Evolutionary conservation across 257 asterid genomes (phyloP), one percentile per base, ranked within the genome.

Genomic region (Gynochthodes officinalis): DNA sequence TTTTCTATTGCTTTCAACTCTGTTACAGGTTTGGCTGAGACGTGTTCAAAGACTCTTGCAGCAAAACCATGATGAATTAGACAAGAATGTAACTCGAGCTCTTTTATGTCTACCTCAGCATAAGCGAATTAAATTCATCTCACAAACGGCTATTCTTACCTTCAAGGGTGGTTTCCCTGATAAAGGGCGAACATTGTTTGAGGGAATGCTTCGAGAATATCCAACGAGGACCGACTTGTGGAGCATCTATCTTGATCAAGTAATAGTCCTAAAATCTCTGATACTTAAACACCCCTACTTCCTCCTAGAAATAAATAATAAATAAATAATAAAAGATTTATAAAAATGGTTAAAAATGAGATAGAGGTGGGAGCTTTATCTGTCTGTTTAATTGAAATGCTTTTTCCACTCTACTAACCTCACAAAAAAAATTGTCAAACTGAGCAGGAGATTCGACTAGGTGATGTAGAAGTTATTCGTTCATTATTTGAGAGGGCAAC

Each of bases 221-320:
- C 97, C 98, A 18, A 90, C 87, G 86, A 86, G 97, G 84, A 95
- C 96, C 25, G 99, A 95, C 79, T 76, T 92, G 80, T 92, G 99
- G 99, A 95, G 95, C 69, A 74, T 92, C 74, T 95, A 95, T 78
- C 84, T 95, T 12, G 99, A 95, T 80, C 99, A 88, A 75, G 99
- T 95, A 89, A 83, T 59, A 4, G 12, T 48, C 40, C 25, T 9
- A 54, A 75, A 71, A 33, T 2, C 42, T 7, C 23, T 9, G 48
- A 33, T 18, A 43, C 49, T 19, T 43, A 11, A 32, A 75, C 4
- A 53, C 19, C 18, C 1, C 2, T 46, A n/a, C n/a, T n/a, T n/a
- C n/a, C n/a, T n/a, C n/a, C n/a, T n/a, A n/a, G n/a, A n/a, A n/a
- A n/a, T n/a, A n/a, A n/a, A n/a, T n/a, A n/a, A n/a, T n/a, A n/a